These are phyloP conservation scores for Yamadazyma dendronema DNA, from an alignment of 1,139 yeast species.

Conservation along the genomic window DNA sequence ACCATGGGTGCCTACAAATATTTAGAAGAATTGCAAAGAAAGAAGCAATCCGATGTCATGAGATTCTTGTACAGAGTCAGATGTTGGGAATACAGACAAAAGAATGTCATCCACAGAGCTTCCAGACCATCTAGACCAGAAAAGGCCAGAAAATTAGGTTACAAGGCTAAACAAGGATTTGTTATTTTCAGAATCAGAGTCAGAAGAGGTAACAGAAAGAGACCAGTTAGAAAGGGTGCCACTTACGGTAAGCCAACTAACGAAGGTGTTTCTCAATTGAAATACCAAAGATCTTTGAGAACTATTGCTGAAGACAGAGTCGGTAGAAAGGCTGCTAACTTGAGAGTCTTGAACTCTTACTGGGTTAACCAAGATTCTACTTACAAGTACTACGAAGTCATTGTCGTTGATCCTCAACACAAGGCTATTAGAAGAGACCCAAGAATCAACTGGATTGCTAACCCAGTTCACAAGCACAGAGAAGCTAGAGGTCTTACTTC, in stretches of 20 bases:
- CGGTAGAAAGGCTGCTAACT: conserved; percentile 98
- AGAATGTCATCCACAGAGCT: conserved; percentile 98
- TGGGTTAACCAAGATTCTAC: conserved; percentile 99
- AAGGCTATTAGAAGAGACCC: conserved; percentile 99
- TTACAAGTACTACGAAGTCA: conserved; percentile 98
- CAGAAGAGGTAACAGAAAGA: conserved; percentile 99
- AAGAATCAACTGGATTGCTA: conserved; percentile 98
- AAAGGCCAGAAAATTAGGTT: conserved; percentile 99
- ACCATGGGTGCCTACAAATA: conserved; percentile 99
- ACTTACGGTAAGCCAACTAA: conserved; percentile 99
- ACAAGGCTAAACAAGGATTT: conserved; percentile 99
- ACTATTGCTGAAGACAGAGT: conserved; percentile 99
- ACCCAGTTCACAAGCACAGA: conserved; percentile 99
- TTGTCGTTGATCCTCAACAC: conserved; percentile 96
- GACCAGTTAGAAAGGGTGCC: conserved; percentile 99
- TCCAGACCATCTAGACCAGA: conserved; percentile 99
- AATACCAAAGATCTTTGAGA: conserved; percentile 98
- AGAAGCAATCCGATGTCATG: conserved; percentile 99
- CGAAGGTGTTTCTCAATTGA: conserved; percentile 99
- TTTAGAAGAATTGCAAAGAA: conserved; percentile 98
- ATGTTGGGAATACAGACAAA: conserved; percentile 99
- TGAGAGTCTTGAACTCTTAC: conserved; percentile 99
- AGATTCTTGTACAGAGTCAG: conserved; percentile 99
- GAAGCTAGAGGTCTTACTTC: conserved; percentile 99
- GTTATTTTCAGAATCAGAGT: conserved; percentile 98